Conservation (phyloP, 2,329 filamentous ascomycete genomes). For the Epichloe sibirici region DNA sequence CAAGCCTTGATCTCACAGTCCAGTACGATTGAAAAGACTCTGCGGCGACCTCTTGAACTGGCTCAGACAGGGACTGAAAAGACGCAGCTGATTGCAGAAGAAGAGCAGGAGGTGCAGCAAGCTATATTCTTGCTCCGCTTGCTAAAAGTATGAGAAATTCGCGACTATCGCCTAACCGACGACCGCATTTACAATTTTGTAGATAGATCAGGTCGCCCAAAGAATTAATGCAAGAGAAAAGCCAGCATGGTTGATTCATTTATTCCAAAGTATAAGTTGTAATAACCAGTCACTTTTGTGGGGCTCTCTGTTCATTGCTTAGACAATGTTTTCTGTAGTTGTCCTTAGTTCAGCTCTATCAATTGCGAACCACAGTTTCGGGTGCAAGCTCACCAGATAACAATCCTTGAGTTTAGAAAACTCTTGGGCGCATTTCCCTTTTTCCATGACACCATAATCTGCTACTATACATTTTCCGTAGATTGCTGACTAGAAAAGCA, state of each 20-base stretch:
- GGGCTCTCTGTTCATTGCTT: slow-evolving; percentile 9
- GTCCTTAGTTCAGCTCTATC: not conserved
- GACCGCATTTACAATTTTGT: not conserved
- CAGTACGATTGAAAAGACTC: slow-evolving; percentile 58
- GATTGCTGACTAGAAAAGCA: slow-evolving; percentile 49
- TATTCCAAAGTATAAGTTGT: not conserved
- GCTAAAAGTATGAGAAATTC: slow-evolving; percentile 51
- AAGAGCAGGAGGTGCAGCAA: slow-evolving; percentile 77
- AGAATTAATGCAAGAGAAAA: too few species aligned
- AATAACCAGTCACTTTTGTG: too few species aligned
- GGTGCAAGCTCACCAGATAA: slow-evolving; percentile 52
- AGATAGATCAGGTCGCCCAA: not conserved
- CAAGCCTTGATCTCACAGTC: slow-evolving; percentile 58
- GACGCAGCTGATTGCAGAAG: slow-evolving; percentile 53
- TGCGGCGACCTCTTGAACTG: slow-evolving; percentile 61
- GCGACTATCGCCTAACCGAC: not conserved
- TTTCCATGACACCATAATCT: slow-evolving; percentile 82
- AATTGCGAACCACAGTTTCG: not conserved
- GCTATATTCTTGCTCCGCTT: slow-evolving; percentile 68
- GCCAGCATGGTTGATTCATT: not conserved
- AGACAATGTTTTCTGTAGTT: slow-evolving; percentile 14
- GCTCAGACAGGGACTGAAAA: slow-evolving; percentile 12
- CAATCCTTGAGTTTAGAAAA: slow-evolving; percentile 82
- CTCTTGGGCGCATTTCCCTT: slow-evolving; percentile 81
- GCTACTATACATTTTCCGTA: slow-evolving; percentile 88